These are phyloP conservation scores for Pyrenophora teres DNA, from an alignment of 2,329 filamentous ascomycete genomes.

Conservation along the genomic window DNA sequence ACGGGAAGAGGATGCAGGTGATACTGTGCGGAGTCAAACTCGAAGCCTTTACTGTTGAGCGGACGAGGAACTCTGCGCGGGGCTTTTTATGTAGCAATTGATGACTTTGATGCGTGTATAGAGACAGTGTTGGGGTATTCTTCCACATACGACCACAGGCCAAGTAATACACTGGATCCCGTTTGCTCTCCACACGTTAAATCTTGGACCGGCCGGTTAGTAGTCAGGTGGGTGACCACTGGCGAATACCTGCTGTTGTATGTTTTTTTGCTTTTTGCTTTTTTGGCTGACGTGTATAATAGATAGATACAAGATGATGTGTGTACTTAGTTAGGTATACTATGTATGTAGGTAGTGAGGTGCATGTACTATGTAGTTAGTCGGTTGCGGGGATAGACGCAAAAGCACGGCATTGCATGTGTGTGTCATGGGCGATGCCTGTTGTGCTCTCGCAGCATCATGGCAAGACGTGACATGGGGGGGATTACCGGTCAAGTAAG, in stretches of 20 bases:
- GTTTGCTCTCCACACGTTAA: constrained; percentile 6
- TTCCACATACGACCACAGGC: constrained; percentile 12
- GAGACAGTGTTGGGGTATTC: not conserved
- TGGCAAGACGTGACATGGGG: too few relatives aligned
- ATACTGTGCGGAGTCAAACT: constrained; percentile 76
- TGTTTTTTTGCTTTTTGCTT: constrained; percentile 1
- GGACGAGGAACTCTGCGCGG: constrained; percentile 67
- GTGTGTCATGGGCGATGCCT: too few relatives aligned
- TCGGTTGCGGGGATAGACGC: too few relatives aligned
- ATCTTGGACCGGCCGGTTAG: constrained; percentile 3
- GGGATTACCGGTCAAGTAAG: not conserved
- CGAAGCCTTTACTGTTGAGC: constrained; percentile 70
- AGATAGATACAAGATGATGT: too few relatives aligned
- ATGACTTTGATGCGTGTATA: not conserved
- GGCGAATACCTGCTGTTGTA: constrained; percentile 10
- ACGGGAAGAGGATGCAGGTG: constrained; percentile 66
- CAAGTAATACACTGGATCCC: not conserved
- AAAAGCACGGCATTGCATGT: too few relatives aligned
- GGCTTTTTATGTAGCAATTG: constrained; percentile 59
- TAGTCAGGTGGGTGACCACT: constrained; percentile 2
- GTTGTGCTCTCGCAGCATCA: too few relatives aligned
- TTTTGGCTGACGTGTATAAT: not conserved
- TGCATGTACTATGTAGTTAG: too few relatives aligned
- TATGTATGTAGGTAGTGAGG: too few relatives aligned
- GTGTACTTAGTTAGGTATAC: not conserved